phyloP scores from a whole-genome alignment of 2,329 filamentous ascomycete genomes.

The Nothophoma quercina region DNA sequence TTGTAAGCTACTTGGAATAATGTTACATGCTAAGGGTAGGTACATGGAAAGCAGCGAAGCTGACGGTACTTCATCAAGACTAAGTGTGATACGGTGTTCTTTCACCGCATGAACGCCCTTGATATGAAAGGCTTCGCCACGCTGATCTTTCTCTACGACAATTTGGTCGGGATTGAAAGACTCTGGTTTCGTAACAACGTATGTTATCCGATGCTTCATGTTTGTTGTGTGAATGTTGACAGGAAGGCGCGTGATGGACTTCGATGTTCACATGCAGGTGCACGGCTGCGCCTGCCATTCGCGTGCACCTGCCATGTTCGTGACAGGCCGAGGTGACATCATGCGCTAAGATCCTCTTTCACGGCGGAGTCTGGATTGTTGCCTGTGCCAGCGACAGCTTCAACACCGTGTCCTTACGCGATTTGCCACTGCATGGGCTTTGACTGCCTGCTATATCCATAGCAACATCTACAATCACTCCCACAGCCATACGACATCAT shows the following conservation, averaged over 20 bases:
- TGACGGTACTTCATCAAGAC: slow-evolving; percentile 75
- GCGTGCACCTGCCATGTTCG: slow-evolving; percentile 3
- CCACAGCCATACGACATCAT: slow-evolving; percentile 25
- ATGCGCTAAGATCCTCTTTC: slow-evolving; percentile 19
- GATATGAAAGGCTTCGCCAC: slow-evolving; percentile 61
- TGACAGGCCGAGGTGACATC: slow-evolving; percentile 21
- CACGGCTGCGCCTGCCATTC: slow-evolving; percentile 8
- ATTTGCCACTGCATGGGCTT: slow-evolving; percentile 30
- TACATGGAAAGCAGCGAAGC: slow-evolving; percentile 10
- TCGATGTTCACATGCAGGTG: slow-evolving; percentile 10
- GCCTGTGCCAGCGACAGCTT: slow-evolving; percentile 13
- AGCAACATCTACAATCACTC: not conserved
- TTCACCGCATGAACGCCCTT: slow-evolving; percentile 70
- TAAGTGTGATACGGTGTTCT: slow-evolving; percentile 80
- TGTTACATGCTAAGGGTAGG: not conserved
- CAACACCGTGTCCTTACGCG: slow-evolving; percentile 37
- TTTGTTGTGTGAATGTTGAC: slow-evolving; percentile 21
- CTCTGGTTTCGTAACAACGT: slow-evolving; percentile 70
- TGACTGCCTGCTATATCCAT: not conserved
- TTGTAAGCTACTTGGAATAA: not conserved
- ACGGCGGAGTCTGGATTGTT: slow-evolving; percentile 23
- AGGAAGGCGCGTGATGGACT: slow-evolving; percentile 17
- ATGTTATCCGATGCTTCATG: slow-evolving; percentile 82
- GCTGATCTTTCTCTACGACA: slow-evolving; percentile 54
- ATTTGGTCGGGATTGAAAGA: slow-evolving; percentile 71